Conservation (phyloP, 2,329 filamentous ascomycete species). For the Hawksworthiomyces lignivorus region DNA sequence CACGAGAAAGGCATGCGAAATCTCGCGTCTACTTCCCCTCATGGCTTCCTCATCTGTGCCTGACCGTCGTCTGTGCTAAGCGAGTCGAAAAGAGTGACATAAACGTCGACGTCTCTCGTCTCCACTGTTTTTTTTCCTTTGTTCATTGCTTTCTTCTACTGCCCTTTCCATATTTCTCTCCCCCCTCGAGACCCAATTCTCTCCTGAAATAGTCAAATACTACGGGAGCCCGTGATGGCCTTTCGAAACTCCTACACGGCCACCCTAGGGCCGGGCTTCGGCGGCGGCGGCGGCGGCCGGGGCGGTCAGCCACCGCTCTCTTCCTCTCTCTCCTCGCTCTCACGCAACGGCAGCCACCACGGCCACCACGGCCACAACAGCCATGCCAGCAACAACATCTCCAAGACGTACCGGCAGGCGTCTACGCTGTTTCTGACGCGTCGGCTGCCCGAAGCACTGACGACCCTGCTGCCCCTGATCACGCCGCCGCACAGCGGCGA, state of each 20-base stretch:
- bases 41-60: constrained; percentile 4
- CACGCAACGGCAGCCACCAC: constrained; percentile 41
- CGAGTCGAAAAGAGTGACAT: not conserved
- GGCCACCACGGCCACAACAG: not conserved
- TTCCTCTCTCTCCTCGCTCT: constrained; percentile 48
- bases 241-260: constrained; percentile 35
- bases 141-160: not conserved
- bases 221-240: constrained; percentile 30
- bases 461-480: constrained; percentile 77
- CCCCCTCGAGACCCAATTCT: too few relatives aligned
- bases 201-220: too few relatives aligned
- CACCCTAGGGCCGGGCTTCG: constrained; percentile 39
- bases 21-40: too few relatives aligned
- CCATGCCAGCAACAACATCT: constrained; percentile 48
- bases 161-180: not conserved
- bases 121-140: not conserved
- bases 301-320: constrained; percentile 33
- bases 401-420: constrained; percentile 88
- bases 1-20: too few relatives aligned
- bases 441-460: constrained; percentile 80
- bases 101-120: not conserved
- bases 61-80: too few relatives aligned
- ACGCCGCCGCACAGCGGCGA: constrained; percentile 44
- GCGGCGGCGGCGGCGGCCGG: constrained; percentile 29
- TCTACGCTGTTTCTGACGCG: constrained; percentile 93